Percentiles rank a stretch among this genome's conserved stretches.
phyloP scores from a whole-genome alignment of 352 stramenopile genomes.

The Pythium plurisporium region DNA sequence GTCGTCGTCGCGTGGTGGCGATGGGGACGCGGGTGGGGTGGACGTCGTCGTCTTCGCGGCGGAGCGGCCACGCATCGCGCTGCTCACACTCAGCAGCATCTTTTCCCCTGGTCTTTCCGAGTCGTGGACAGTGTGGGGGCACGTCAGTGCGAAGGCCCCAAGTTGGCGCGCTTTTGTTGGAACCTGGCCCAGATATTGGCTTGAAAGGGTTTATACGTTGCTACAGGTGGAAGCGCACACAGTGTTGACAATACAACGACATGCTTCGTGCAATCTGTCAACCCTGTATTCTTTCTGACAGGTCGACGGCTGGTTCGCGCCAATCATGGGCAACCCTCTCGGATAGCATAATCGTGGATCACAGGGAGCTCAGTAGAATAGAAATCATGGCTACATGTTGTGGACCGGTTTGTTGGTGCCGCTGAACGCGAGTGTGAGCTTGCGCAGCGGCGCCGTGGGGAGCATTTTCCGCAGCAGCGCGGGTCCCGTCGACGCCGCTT shows the following conservation, averaged over 20 bases:
- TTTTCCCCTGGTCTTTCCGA: neutral
- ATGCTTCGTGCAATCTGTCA: no score
- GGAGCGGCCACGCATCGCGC: conserved; percentile 20
- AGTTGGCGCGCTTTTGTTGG: conserved; percentile 1
- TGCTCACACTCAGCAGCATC: conserved; percentile 20
- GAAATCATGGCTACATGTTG: conserved; percentile 15
- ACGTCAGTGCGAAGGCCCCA: neutral
- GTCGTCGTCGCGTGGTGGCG: conserved; percentile 1
- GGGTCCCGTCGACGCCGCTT: neutral
- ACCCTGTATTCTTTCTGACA: conserved; percentile 11
- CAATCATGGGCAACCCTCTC: neutral
- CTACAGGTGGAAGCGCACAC: no score
- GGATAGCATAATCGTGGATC: conserved; percentile 7
- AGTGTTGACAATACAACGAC: no score
- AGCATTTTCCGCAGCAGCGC: conserved; percentile 11
- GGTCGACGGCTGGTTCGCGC: conserved; percentile 3
- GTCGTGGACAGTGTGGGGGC: neutral
- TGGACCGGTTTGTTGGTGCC: no score
- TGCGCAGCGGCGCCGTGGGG: conserved; percentile 2
- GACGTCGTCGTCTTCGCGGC: neutral
- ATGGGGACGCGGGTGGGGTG: neutral
- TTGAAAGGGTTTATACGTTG: no score
- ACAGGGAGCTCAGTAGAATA: neutral
- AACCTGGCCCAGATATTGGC: neutral
- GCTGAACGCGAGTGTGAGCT: conserved; percentile 1